Base-by-base conservation (phyloP, 148 eudicot species). In the Fagopyrum esculentum region DNA sequence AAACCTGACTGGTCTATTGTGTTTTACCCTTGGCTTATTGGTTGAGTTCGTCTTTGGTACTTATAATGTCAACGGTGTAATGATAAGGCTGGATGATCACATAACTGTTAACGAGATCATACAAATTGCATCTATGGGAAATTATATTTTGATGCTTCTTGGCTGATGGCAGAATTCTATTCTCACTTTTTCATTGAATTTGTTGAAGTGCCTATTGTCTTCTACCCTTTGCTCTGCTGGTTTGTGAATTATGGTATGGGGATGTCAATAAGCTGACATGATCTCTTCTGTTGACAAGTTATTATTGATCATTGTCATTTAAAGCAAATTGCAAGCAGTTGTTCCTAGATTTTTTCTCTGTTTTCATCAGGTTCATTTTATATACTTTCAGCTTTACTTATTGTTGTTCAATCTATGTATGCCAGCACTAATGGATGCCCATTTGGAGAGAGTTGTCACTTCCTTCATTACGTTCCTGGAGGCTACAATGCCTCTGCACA, bases 391-490 rank as follows among this genome's bases (percentile, higher is more conserved):
- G 6, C 22, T 60, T 44, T 35, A 63, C 73, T n/a, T 30, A 40
- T 72, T 64, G 49, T 44, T 63, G 30, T 48, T 76, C 54, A 52
- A 60, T 40, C 49, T 80, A 73, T 51, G 63, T 55, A n/a, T 74
- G 88, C 84, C 91, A 91, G 97, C 83, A 87, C 93, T 55, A 77
- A 90, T 50, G 97, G 93, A 22, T 89, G 97, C 74, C 84, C 88
- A 22, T 91, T 86, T 77, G 97, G 93, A 19, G 93, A 87, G 77
- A 79, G 79, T 35, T 91, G 97, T 60, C 91, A 87, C 79, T 91
- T 89, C 74, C 86, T 81, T 78, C 97, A 91, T 71, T 84, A 87
- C 70, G 85, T 89, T 35, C 90, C 93, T 1, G 88, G 92, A 57
- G 97, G 97, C 60, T 87, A 85, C 82, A 89, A 80, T 64, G 91